Percentiles rank a stretch among this genome's conserved stretches.
These are phyloP conservation scores for Penicillium coprophilum DNA, from an alignment of 495 filamentous ascomycete genomes.

Conservation along the genomic window DNA sequence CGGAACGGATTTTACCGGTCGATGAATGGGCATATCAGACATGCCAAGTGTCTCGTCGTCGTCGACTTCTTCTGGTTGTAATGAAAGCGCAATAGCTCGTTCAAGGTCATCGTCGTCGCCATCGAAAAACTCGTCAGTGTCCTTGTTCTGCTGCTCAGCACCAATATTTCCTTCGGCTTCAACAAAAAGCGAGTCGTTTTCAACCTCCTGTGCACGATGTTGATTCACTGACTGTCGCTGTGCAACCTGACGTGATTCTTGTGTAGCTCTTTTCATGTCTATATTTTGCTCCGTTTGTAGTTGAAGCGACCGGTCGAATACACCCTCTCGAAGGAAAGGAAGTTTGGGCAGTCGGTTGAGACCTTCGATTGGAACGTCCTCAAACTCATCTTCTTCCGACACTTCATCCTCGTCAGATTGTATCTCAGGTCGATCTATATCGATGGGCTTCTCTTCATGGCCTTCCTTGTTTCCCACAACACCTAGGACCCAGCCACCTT, in stretches of 20 bases:
- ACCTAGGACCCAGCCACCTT: slow-evolving; percentile 95
- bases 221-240: slow-evolving; percentile 17
- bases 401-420: slow-evolving; percentile 52
- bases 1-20: slow-evolving; percentile 16
- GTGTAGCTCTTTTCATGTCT: slow-evolving; percentile 45
- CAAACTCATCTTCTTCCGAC: slow-evolving; percentile 71
- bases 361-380: slow-evolving; percentile 94
- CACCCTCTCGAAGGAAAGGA: slow-evolving; percentile 39
- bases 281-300: slow-evolving; percentile 36
- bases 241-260: slow-evolving; percentile 26
- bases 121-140: slow-evolving; percentile 45
- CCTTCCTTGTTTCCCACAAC: slow-evolving; percentile 86
- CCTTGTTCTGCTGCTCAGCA: slow-evolving; percentile 26
- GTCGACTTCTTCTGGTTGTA: slow-evolving; percentile 42
- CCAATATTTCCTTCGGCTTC: slow-evolving; percentile 42
- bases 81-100: slow-evolving; percentile 79
- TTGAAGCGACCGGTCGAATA: slow-evolving; percentile 40
- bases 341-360: slow-evolving; percentile 82
- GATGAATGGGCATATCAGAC: slow-evolving; percentile 37
- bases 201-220: slow-evolving; percentile 13
- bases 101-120: slow-evolving; percentile 69
- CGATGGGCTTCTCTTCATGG: slow-evolving; percentile 77
- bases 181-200: slow-evolving; percentile 69
- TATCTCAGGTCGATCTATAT: slow-evolving; percentile 65
- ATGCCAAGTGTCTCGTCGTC: slow-evolving; percentile 38